phyloP scores from a whole-genome alignment of 768 basidiomycete species.

The Lentinula edodes region DNA sequence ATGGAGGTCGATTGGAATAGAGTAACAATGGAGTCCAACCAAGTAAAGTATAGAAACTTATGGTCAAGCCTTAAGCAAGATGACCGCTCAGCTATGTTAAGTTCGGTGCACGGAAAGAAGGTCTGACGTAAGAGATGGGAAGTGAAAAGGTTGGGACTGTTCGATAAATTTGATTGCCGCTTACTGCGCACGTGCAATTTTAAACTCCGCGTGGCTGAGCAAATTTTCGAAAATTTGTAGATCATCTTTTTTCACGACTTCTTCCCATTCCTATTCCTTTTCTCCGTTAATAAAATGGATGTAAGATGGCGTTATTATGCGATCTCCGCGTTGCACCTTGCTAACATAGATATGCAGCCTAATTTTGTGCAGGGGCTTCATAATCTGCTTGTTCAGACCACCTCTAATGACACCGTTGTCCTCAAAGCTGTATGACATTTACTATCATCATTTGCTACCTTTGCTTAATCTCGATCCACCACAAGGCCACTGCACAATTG shows the following conservation, averaged over 20 bases:
- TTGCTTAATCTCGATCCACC: slow-evolving; percentile 5
- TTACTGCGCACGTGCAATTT: neutral
- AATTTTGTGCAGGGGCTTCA: slow-evolving; percentile 78
- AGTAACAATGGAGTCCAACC: too few species aligned
- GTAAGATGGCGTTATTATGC: slow-evolving; percentile 27
- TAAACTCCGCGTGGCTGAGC: neutral
- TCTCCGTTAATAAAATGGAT: slow-evolving; percentile 35
- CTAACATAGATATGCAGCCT: slow-evolving; percentile 38
- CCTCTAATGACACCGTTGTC: slow-evolving; percentile 81
- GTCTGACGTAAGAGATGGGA: too few species aligned
- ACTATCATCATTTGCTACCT: slow-evolving; percentile 9
- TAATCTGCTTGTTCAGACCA: slow-evolving; percentile 78
- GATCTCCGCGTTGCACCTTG: slow-evolving; percentile 6
- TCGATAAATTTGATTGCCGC: neutral
- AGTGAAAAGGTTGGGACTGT: too few species aligned
- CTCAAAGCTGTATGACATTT: slow-evolving; percentile 75
- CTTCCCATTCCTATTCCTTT: slow-evolving; percentile 11
- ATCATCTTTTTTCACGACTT: slow-evolving; percentile 7
- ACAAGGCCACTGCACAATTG: slow-evolving; percentile 83
- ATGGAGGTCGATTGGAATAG: too few species aligned
- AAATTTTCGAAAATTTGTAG: neutral
- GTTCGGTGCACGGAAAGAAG: too few species aligned
- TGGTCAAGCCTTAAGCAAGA: too few species aligned
- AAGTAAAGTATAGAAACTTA: too few species aligned
- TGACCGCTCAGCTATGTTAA: too few species aligned